Base-by-base conservation (phyloP, 352 stramenopile genomes). In the Sclerospora graminicola region DNA sequence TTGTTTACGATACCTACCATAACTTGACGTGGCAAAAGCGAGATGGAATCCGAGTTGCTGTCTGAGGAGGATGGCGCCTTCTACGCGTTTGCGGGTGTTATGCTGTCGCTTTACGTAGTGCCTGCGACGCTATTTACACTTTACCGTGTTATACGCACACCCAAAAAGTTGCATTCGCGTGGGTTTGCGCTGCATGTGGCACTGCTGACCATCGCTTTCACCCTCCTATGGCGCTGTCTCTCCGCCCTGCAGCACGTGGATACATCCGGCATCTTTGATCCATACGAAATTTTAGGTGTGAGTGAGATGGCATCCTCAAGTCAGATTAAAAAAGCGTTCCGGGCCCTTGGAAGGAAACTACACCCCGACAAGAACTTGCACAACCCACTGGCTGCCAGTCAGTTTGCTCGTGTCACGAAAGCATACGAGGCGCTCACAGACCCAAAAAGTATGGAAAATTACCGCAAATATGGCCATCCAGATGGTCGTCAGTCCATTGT, bases 351-450 rank as follows among this genome's bases (percentile, higher is more conserved):
- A 0, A 51, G 72, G 15, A 48, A 82, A 57, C 50, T 89, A 33
- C 81, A 93, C 38, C 81, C 81, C 0, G 81, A 89, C 69, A 90
- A 93, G 60, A 87, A 89, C 51, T 66, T 72, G 6, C 34, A 64
- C 39, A 75, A 82, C 45, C 58, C 66, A 20, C 58, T 35, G 4
- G 52, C 63, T 0, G 48, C 66, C 6, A 40, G 57, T 20, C 59
- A 71, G 20, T 93, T 93, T 41, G 48, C 63, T 29, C 76, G 75
- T 37, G 68, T 93, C 11, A 80, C 75, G 28, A 93, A 93, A 50
- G 81, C 81, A 4, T 93, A 93, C 57, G 81, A 93, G 50, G 76
- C 81, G 35, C 73, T 93, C 33, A 90, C 81, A 10, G 67, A 90
- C 58, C 60, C 67, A 2, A 44, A 51, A 2, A 69, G 60, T 20